Conservation (phyloP, 371 early-diverging fungal genomes). For the Apophysomyces sp. region DNA sequence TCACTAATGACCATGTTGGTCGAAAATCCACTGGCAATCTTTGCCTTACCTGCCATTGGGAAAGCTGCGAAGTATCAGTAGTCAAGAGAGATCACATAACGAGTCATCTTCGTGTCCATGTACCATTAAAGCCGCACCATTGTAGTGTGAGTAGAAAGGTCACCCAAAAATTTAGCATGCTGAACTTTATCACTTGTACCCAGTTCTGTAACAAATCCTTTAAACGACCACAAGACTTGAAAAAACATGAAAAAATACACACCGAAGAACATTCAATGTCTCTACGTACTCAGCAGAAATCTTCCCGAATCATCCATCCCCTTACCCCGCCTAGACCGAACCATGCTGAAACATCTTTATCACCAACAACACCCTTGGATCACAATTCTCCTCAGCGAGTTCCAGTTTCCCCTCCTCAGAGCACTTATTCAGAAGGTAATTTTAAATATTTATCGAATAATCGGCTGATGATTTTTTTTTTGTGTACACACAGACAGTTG, state of each 20-base stretch:
- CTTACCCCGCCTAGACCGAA: conserved; percentile 16
- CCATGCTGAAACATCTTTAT: conserved; percentile 6
- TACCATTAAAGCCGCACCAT: conserved; percentile 84
- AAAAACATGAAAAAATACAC: conserved; percentile 87
- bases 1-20: conserved; percentile 90
- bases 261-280: conserved; percentile 39
- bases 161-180: not conserved
- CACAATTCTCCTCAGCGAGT: conserved; percentile 11
- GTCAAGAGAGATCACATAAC: conserved; percentile 94
- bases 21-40: conserved; percentile 86
- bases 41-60: conserved; percentile 88
- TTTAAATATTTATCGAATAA: not conserved
- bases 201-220: conserved; percentile 76
- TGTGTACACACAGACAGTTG: conserved; percentile 10
- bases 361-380: conserved; percentile 8
- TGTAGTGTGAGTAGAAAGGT: conserved; percentile 55
- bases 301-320: conserved; percentile 5
- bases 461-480: conserved; percentile 6
- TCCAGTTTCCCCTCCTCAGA: conserved; percentile 35
- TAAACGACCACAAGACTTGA: conserved; percentile 89
- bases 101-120: conserved; percentile 90
- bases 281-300: conserved; percentile 4
- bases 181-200: not conserved
- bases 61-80: conserved; percentile 70
- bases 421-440: conserved; percentile 30